phyloP scores from a whole-genome alignment of 1,139 yeast genomes.

The Nakaseomyces kungkrabaensis region DNA sequence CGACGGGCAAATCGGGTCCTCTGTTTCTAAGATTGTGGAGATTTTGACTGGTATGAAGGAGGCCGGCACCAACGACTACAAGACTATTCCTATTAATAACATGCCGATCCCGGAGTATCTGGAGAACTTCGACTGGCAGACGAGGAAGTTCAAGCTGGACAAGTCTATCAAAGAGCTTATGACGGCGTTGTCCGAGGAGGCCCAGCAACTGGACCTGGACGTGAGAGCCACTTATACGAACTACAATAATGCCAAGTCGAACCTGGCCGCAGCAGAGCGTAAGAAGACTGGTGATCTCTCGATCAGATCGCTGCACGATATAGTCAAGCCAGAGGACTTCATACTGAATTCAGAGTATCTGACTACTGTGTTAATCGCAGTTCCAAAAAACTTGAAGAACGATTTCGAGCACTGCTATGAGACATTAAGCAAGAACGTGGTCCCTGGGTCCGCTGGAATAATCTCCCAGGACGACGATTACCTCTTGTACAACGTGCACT shows the following conservation, averaged over 20 bases:
- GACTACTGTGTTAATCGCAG: conserved; percentile 74
- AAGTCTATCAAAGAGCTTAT: conserved; percentile 72
- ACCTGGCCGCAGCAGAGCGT: conserved; percentile 78
- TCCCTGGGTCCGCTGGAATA: conserved; percentile 75
- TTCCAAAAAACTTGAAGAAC: conserved; percentile 54
- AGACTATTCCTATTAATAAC: conserved; percentile 40
- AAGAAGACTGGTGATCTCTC: conserved; percentile 90
- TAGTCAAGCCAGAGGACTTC: conserved; percentile 77
- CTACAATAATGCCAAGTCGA: conserved; percentile 76
- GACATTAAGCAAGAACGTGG: conserved; percentile 67
- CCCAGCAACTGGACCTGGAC: conserved; percentile 72
- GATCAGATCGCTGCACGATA: conserved; percentile 79
- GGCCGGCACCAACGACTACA: conserved; percentile 37
- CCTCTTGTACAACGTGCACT: conserved; percentile 62
- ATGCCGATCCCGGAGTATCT: conserved; percentile 47
- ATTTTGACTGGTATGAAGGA: conserved; percentile 46
- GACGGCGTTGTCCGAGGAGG: conserved; percentile 61
- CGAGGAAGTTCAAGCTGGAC: conserved; percentile 76
- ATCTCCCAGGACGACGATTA: conserved; percentile 69
- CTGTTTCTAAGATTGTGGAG: conserved; percentile 69
- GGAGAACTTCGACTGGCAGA: conserved; percentile 76
- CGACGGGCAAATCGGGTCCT: conserved; percentile 61
- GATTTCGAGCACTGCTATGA: conserved; percentile 68
- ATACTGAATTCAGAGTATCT: conserved; percentile 79
- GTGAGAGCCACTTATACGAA: conserved; percentile 59